Conservation (phyloP, 2,329 filamentous ascomycete species). For the Delphinella strobiligena region DNA sequence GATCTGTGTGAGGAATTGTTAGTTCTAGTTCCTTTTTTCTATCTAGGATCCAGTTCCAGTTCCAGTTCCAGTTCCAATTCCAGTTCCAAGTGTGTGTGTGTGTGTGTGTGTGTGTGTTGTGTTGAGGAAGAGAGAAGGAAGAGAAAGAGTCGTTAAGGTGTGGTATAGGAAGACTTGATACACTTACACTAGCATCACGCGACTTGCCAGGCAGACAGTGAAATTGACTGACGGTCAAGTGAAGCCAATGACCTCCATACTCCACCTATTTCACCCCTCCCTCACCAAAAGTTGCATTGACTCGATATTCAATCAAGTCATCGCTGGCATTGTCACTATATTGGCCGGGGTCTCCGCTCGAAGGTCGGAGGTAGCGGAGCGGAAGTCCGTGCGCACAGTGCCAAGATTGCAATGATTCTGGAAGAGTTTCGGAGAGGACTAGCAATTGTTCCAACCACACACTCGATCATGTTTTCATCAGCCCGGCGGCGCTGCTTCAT, state of each 20-base stretch:
- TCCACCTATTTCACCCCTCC: neutral
- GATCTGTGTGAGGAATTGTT: neutral
- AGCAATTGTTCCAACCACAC: slow-evolving; percentile 8
- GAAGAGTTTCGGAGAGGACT: slow-evolving; percentile 1
- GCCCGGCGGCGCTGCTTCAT: slow-evolving; percentile 46
- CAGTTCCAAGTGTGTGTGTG: too few species aligned
- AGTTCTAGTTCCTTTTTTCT: neutral
- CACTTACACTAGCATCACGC: too few species aligned
- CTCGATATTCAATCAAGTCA: neutral
- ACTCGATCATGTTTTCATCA: slow-evolving; percentile 49
- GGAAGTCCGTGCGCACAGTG: neutral
- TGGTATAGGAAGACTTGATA: too few species aligned
- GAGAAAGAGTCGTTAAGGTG: too few species aligned
- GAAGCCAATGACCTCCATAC: neutral
- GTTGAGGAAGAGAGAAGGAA: too few species aligned
- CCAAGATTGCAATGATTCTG: neutral
- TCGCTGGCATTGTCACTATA: neutral
- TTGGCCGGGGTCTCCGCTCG: neutral
- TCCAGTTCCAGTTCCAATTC: too few species aligned
- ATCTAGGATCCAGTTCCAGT: neutral
- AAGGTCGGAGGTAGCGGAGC: neutral
- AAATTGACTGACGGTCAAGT: neutral
- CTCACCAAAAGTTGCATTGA: neutral
- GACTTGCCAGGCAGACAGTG: neutral
- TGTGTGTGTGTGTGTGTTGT: too few species aligned